A percentile compares a stretch with the other conserved stretches of the same genome.
These are phyloP conservation scores for Pseudogymnoascus sp. DNA, from an alignment of 2,329 filamentous ascomycete genomes.

Conservation along the genomic window DNA sequence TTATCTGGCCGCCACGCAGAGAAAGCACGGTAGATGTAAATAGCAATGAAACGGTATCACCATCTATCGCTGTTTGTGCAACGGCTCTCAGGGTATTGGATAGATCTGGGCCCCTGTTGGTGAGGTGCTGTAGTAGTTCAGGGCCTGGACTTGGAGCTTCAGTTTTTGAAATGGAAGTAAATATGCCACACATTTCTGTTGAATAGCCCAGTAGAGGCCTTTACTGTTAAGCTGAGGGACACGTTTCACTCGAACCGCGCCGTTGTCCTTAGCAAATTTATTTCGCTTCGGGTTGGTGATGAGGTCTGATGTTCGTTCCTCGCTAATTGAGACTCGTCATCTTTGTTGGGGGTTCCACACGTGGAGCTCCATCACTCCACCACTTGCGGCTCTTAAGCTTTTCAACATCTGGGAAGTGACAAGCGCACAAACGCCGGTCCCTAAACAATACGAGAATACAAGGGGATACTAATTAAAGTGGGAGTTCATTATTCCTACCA, in stretches of 20 bases:
- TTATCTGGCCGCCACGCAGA: slow-evolving; percentile 66
- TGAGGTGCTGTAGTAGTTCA: slow-evolving; percentile 38
- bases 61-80: slow-evolving; percentile 15
- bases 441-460: not conserved
- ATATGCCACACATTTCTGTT: slow-evolving; percentile 52
- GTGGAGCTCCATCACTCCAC: not conserved
- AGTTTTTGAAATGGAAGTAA: slow-evolving; percentile 39
- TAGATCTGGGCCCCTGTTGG: slow-evolving; percentile 50
- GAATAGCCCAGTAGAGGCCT: not conserved
- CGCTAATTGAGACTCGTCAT: slow-evolving; percentile 8
- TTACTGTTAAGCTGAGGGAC: not conserved
- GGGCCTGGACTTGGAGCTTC: slow-evolving; percentile 25
- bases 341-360: slow-evolving; percentile 2
- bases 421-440: not conserved
- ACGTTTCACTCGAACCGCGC: not conserved
- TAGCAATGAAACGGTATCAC: slow-evolving; percentile 38
- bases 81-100: not conserved
- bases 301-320: slow-evolving; percentile 2
- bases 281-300: not conserved
- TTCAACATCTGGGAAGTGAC: slow-evolving; percentile 3
- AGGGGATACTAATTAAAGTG: not conserved
- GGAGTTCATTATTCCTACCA: not conserved
- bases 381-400: not conserved
- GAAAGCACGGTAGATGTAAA: slow-evolving; percentile 85
- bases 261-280: not conserved